These are phyloP conservation scores for Talaromyces albobiverticillius DNA, from an alignment of 2,329 filamentous ascomycete species.

Conservation along the genomic window DNA sequence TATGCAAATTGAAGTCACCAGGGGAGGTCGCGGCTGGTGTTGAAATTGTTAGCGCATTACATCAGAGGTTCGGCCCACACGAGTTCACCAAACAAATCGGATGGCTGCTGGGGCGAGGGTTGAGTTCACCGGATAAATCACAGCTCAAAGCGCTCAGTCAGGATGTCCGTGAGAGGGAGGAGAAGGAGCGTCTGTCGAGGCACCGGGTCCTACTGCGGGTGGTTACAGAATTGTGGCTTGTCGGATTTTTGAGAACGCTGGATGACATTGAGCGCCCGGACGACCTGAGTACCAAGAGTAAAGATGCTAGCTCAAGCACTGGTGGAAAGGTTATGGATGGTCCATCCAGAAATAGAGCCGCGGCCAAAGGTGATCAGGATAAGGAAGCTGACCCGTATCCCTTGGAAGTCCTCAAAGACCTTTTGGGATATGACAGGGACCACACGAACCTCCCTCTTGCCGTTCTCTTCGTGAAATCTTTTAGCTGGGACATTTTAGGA, in stretches of 20 bases:
- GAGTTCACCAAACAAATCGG: slow-evolving; percentile 91
- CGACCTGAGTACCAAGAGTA: slow-evolving; percentile 55
- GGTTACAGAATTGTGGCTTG: slow-evolving; percentile 94
- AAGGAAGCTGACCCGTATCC: slow-evolving; percentile 86
- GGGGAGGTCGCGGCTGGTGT: slow-evolving; percentile 90
- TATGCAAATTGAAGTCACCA: slow-evolving; percentile 85
- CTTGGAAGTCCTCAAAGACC: slow-evolving; percentile 93
- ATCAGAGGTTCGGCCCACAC: slow-evolving; percentile 85
- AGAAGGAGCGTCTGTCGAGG: slow-evolving; percentile 84
- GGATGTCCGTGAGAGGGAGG: slow-evolving; percentile 88
- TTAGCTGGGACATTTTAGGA: slow-evolving; percentile 92
- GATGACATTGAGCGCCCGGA: slow-evolving; percentile 65
- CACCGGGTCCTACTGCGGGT: slow-evolving; percentile 85
- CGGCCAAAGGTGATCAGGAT: slow-evolving; percentile 55
- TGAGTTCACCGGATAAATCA: slow-evolving; percentile 86
- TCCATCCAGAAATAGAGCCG: slow-evolving; percentile 61
- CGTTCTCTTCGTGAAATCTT: slow-evolving; percentile 93
- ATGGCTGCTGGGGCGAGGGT: slow-evolving; percentile 86
- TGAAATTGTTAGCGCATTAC: slow-evolving; percentile 90
- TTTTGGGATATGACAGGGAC: slow-evolving; percentile 89
- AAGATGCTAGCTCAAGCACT: slow-evolving; percentile 46
- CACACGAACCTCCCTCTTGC: slow-evolving; percentile 87
- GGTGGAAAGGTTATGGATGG: slow-evolving; percentile 50
- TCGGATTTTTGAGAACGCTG: slow-evolving; percentile 79
- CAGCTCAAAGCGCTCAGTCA: slow-evolving; percentile 72